Percentiles rank a stretch among this genome's conserved stretches.
phyloP scores from a whole-genome alignment of 164 flowering plant genomes.

The Hamamelis virginiana region DNA sequence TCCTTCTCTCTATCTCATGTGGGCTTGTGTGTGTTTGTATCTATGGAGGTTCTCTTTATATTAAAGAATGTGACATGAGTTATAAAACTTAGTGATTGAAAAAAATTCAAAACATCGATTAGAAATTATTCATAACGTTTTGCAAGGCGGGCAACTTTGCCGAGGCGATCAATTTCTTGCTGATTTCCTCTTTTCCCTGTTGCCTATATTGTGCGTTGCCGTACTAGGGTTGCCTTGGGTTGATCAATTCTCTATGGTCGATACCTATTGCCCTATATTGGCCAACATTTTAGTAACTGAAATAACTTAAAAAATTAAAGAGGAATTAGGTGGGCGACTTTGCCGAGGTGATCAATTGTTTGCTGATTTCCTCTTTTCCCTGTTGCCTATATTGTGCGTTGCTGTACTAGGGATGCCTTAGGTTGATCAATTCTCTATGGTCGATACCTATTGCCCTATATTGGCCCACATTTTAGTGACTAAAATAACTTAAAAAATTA shows the following conservation, averaged over 20 bases:
- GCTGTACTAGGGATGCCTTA: too few species aligned
- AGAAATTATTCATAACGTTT: too few species aligned
- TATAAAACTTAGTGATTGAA: not conserved
- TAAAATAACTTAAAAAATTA: not conserved
- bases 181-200: slow-evolving; percentile 38
- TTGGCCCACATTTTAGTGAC: not conserved
- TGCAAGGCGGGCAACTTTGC: slow-evolving; percentile 42
- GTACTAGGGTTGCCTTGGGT: slow-evolving; percentile 1
- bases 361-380: slow-evolving; percentile 10
- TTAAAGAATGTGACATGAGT: too few species aligned
- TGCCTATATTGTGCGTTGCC: slow-evolving; percentile 25
- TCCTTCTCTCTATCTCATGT: too few species aligned
- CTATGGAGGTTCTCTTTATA: too few species aligned
- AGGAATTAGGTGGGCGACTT: slow-evolving; percentile 2
- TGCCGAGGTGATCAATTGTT: slow-evolving; percentile 7
- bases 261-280: not conserved
- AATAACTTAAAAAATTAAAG: too few species aligned
- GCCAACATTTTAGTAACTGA: slow-evolving; percentile 2
- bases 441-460: too few species aligned
- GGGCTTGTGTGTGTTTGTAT: too few species aligned
- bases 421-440: too few species aligned
- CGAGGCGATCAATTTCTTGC: slow-evolving; percentile 34
- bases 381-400: slow-evolving; percentile 3
- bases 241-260: not conserved
- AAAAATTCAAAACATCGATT: too few species aligned